Base-by-base conservation (phyloP, 768 basidiomycete genomes). In the Lentinula raphanica region DNA sequence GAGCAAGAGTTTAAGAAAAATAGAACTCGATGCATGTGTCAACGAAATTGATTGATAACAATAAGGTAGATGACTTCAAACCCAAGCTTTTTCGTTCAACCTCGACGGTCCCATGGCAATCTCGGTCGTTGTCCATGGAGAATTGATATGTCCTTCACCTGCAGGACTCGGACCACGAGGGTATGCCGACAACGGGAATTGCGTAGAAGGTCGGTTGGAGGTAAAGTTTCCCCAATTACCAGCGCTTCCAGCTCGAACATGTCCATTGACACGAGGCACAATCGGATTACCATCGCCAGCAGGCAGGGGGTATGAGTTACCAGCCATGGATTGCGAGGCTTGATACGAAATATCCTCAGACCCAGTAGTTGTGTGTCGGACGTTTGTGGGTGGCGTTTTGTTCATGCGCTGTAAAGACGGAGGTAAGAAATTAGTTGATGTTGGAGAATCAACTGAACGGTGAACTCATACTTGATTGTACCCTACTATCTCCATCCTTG, bases 311-410 rank as follows among this genome's bases (percentile, higher is more conserved):
- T 76, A 77, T 25, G 78, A 67, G 64, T 78, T 73, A 21, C 78
- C 78, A 21, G 83, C 15, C 40, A 56, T 46, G 3, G 54, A 56
- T 46, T 54, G 53, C 27, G 55, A 45, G n/a, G 56, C 19, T 31
- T 57, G 46, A 32, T 49, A 74, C 27, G 77, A 75, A 54, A 86
- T 67, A 58, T 83, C 80, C 54, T 92, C 90, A 19, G 85, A 81
- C 56, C 88, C 88, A 63, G 85, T 88, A 73, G 89, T 84, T 35
- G 90, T 89, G 66, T 90, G 88, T 60, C 86, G 85, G 58, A 84
- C 77, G 62, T 76, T 85, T 48, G 84, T 74, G 3, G 53, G 54
- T 21, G 67, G 59, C 29, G 29, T 57, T 31, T 67, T 58, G 58
- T 68, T 60, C 17, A 60, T 49, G 19, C 62, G 59, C 62, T 62